Evolutionary conservation across 1,284 basidiomycete genomes (phyloP).

Genomic region (Tilletia walkeri): DNA sequence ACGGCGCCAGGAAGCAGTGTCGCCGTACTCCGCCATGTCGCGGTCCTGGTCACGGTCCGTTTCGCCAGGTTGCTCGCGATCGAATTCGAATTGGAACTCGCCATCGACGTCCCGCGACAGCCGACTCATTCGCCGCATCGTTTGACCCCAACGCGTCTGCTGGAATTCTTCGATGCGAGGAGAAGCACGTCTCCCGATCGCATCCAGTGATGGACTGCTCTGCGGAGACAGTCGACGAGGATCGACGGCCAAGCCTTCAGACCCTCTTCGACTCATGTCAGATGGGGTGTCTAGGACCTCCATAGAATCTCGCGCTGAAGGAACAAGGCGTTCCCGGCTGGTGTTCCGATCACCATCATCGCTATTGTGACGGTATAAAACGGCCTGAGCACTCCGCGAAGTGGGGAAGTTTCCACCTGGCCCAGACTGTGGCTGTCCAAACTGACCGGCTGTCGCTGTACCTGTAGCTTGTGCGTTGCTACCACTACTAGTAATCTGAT

Average conservation of each 20-base stretch:
- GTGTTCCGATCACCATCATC: constrained; percentile 20
- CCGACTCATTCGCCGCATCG: constrained; percentile 36
- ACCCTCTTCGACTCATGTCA: background rate
- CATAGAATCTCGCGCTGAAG: background rate
- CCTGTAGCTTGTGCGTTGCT: background rate
- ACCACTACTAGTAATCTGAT: too few relatives aligned
- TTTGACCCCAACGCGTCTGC: constrained; percentile 36
- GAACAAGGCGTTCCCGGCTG: background rate
- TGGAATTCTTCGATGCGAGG: constrained; percentile 35
- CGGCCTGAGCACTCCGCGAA: constrained; percentile 2
- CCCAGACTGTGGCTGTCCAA: background rate
- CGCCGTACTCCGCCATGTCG: background rate
- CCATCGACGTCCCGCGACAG: constrained; percentile 12
- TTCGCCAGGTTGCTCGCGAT: background rate
- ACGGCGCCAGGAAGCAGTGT: background rate
- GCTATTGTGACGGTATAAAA: background rate
- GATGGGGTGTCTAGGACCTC: background rate
- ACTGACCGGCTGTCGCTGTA: background rate
- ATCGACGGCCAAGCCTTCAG: background rate
- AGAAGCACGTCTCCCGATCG: constrained; percentile 31
- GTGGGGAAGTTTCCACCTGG: background rate
- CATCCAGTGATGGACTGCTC: constrained; percentile 26
- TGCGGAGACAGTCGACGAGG: background rate
- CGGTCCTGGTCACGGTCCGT: background rate
- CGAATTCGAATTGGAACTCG: constrained; percentile 8